These are phyloP conservation scores for Nicotiana rustica DNA, from an alignment of 305 asterid genomes.

Conservation along the genomic window DNA sequence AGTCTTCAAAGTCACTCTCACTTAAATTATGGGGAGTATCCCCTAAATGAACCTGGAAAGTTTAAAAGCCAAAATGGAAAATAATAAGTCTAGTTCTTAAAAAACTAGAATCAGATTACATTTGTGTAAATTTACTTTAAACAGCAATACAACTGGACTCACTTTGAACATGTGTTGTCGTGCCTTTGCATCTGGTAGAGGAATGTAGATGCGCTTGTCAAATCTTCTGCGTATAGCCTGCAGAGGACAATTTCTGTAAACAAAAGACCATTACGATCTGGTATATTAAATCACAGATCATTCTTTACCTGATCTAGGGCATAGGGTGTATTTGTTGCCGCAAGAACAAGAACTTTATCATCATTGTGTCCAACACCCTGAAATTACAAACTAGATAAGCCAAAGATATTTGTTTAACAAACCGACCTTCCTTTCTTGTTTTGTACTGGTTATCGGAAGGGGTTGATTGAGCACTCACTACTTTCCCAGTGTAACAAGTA, in stretches of 20 bases:
- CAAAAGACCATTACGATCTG: background rate
- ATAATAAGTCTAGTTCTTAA: background rate
- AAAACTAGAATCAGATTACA: background rate
- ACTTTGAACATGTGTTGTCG: slow-evolving; percentile 97
- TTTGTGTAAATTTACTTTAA: slow-evolving; percentile 23
- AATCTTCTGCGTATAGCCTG: slow-evolving; percentile 93
- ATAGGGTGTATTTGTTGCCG: slow-evolving; percentile 96
- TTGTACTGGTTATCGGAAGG: background rate
- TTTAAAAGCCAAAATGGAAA: slow-evolving; percentile 5
- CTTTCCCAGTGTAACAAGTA: slow-evolving; percentile 40
- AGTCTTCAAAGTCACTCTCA: slow-evolving; percentile 79
- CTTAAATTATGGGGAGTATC: slow-evolving; percentile 88
- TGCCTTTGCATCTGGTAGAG: slow-evolving; percentile 90
- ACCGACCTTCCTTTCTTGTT: background rate
- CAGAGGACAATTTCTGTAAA: slow-evolving; percentile 21
- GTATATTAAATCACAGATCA: background rate
- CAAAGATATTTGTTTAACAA: background rate
- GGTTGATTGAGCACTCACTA: background rate
- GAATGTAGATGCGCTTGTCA: slow-evolving; percentile 94
- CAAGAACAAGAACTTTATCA: slow-evolving; percentile 95
- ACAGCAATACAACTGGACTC: slow-evolving; percentile 35
- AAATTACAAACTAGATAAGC: slow-evolving; percentile 27
- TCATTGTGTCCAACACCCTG: slow-evolving; percentile 97
- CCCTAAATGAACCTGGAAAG: slow-evolving; percentile 81
- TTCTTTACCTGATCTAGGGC: slow-evolving; percentile 82